Evolutionary conservation across 2,329 filamentous ascomycete species (phyloP).

Genomic region (Diaporthe sp.): DNA sequence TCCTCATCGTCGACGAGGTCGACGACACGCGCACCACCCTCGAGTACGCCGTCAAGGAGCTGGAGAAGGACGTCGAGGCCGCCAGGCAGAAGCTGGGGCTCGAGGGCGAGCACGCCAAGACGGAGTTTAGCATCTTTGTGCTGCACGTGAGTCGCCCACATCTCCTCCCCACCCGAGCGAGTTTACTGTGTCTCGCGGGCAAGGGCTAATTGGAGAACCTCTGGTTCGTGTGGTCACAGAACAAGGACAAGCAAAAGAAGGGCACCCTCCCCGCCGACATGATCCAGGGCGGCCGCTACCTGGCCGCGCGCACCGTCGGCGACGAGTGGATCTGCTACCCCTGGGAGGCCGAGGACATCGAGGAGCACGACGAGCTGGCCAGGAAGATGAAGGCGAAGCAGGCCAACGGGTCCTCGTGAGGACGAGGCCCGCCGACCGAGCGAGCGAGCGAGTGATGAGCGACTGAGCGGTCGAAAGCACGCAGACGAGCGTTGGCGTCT

Average conservation of each 20-base stretch:
- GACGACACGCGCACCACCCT: conserved; percentile 95
- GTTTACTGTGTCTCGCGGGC: neutral
- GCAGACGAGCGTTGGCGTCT: neutral
- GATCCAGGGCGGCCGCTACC: conserved; percentile 79
- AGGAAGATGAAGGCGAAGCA: conserved; percentile 56
- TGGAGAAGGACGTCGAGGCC: conserved; percentile 92
- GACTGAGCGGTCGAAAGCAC: neutral
- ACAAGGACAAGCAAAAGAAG: conserved; percentile 99
- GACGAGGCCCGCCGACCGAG: neutral
- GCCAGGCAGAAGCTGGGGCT: conserved; percentile 80
- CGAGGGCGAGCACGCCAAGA: conserved; percentile 71
- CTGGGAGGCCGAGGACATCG: conserved; percentile 96
- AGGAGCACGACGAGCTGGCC: conserved; percentile 86
- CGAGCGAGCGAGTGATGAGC: neutral
- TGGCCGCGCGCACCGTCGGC: conserved; percentile 88
- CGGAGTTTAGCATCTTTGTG: conserved; percentile 94
- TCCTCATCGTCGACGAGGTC: conserved; percentile 95
- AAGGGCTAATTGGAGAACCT: neutral
- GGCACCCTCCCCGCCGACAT: conserved; percentile 85
- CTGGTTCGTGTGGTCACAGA: conserved; percentile 62
- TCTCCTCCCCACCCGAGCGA: neutral
- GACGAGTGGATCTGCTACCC: conserved; percentile 99
- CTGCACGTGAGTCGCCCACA: conserved; percentile 77
- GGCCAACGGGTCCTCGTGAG: conserved; percentile 37
- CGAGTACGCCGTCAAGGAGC: conserved; percentile 92